Evolutionary conservation across 257 asterid genomes (phyloP).

Genomic region (Ehretia macrophylla): DNA sequence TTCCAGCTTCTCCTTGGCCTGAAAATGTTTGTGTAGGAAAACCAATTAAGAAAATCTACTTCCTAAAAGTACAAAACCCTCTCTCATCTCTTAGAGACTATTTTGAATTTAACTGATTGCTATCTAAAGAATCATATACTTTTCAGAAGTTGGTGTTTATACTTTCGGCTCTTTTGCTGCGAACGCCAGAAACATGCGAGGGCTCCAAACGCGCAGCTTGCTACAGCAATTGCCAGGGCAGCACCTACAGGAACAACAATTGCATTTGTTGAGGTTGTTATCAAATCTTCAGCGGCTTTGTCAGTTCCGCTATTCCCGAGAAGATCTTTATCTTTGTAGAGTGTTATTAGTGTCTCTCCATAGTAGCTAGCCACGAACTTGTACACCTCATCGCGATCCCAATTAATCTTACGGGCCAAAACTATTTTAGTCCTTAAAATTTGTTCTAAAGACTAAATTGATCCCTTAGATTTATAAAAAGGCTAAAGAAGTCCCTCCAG

Average conservation of each 20-base stretch:
- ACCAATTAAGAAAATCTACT: constrained; percentile 34
- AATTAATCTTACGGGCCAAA: no score
- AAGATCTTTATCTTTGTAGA: constrained; percentile 55
- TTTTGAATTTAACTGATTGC: constrained; percentile 7
- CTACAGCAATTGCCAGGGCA: constrained; percentile 84
- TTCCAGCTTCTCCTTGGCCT: constrained; percentile 94
- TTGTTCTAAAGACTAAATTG: no score
- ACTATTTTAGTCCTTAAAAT: no score
- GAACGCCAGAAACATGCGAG: constrained; percentile 97
- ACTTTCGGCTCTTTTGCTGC: constrained; percentile 92
- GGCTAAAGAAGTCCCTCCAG: no score
- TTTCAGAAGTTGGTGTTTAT: constrained; percentile 67
- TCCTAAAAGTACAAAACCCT: constrained; percentile 27
- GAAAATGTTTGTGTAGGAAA: constrained; percentile 48
- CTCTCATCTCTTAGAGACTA: background rate
- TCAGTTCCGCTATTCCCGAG: constrained; percentile 22
- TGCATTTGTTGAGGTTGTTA: constrained; percentile 52
- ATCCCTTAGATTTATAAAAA: no score
- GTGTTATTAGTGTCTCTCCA: constrained; percentile 49
- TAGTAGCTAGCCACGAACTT: constrained; percentile 60
- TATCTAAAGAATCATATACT: constrained; percentile 45
- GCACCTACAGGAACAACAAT: constrained; percentile 91
- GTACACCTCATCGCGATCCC: constrained; percentile 62
- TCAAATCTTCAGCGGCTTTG: constrained; percentile 38
- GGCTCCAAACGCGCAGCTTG: constrained; percentile 97